A percentile compares a stretch with the other conserved stretches of the same genome.
Evolutionary conservation across 139 green algal species (phyloP).

Genomic region (Diplosphaera chodatii): DNA sequence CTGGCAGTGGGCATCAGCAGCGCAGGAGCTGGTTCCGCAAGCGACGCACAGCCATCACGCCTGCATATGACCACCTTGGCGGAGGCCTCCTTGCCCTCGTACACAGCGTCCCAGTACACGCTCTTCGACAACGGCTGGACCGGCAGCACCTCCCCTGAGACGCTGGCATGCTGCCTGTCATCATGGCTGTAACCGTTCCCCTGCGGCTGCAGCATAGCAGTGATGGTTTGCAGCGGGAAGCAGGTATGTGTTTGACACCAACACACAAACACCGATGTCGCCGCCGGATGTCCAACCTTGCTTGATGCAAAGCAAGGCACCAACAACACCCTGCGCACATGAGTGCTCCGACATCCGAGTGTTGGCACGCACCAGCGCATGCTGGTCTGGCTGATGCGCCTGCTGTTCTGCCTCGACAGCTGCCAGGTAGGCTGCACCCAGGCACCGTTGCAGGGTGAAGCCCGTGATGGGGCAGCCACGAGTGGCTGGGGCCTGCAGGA

Average conservation of each 20-base stretch:
- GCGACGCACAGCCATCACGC: too few species aligned
- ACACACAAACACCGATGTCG: too few species aligned
- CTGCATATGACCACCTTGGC: not conserved
- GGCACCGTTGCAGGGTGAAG: slow-evolving; percentile 34
- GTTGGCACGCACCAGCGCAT: not conserved
- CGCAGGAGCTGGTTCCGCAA: too few species aligned
- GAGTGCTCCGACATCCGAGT: too few species aligned
- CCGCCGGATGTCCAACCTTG: too few species aligned
- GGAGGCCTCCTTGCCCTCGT: slow-evolving; percentile 22
- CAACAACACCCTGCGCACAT: too few species aligned
- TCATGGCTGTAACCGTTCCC: not conserved
- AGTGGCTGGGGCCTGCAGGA: slow-evolving; percentile 17
- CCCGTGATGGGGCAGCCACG: slow-evolving; percentile 34
- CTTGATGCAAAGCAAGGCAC: too few species aligned
- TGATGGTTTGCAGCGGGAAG: too few species aligned
- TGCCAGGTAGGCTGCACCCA: not conserved
- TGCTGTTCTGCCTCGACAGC: not conserved
- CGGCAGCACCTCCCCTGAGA: not conserved
- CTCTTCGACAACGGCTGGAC: not conserved
- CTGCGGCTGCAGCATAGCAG: not conserved
- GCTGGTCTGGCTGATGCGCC: not conserved
- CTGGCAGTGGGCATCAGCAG: too few species aligned
- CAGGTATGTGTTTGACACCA: too few species aligned
- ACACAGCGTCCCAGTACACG: slow-evolving; percentile 22
- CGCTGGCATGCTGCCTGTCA: not conserved